Conservation (phyloP, 1,139 yeast genomes). For the Eremothecium gossypii region DNA sequence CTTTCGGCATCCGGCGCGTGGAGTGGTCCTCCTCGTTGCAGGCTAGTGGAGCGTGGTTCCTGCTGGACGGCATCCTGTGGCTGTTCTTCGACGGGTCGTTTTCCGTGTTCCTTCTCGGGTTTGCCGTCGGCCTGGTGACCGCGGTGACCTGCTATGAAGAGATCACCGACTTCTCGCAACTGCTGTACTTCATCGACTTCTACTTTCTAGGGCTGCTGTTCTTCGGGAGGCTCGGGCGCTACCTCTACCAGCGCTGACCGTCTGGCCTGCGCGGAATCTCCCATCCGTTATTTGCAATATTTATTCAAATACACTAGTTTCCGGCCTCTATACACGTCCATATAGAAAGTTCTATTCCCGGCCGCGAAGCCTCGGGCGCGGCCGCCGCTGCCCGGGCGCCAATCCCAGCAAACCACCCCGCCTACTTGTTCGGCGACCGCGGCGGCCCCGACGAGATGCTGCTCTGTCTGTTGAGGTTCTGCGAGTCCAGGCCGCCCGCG, state of each 20-base stretch:
- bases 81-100: constrained; percentile 65
- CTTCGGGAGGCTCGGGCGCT: constrained; percentile 66
- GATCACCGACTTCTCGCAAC: constrained; percentile 20
- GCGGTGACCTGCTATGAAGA: constrained; percentile 33
- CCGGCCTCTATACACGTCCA: too few relatives aligned
- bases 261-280: too few relatives aligned
- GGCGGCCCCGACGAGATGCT: constrained; percentile 31
- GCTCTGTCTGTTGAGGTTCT: constrained; percentile 22
- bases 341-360: too few relatives aligned
- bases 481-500: constrained; percentile 20
- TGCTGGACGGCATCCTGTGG: constrained; percentile 77
- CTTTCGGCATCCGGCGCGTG: constrained; percentile 72
- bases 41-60: constrained; percentile 65
- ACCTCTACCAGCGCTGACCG: constrained; percentile 20
- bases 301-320: too few relatives aligned
- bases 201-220: constrained; percentile 61
- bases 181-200: constrained; percentile 33
- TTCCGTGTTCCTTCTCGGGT: constrained; percentile 49
- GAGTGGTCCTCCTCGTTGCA: constrained; percentile 74
- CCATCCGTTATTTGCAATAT: too few relatives aligned
- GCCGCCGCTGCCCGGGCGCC: not conserved
- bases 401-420: not conserved
- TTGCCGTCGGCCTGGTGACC: constrained; percentile 33
- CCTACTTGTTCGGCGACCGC: constrained; percentile 25
- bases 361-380: not conserved